phyloP scores from a whole-genome alignment of 1,284 basidiomycete genomes.

The Fomitopsis palustris region DNA sequence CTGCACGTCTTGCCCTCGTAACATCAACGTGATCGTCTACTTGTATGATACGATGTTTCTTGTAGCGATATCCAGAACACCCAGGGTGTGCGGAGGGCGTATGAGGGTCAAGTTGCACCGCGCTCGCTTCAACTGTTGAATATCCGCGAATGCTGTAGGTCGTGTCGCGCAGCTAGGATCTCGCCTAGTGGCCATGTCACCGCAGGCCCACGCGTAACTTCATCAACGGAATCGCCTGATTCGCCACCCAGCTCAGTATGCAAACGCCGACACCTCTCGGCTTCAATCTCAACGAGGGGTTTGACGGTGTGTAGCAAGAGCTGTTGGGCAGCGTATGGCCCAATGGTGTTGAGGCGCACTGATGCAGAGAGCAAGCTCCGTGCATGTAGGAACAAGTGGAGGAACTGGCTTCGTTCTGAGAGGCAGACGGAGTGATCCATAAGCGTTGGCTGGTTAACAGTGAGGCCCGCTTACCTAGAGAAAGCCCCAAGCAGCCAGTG shows the following conservation, averaged over 20 bases:
- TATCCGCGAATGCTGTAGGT: constrained; percentile 92
- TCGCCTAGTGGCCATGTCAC: constrained; percentile 98
- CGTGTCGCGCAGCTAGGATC: constrained; percentile 86
- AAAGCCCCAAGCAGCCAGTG: constrained; percentile 72
- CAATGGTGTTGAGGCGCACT: constrained; percentile 87
- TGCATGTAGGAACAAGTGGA: constrained; percentile 92
- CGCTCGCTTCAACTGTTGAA: constrained; percentile 77
- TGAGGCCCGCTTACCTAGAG: constrained; percentile 53
- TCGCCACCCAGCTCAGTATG: constrained; percentile 35
- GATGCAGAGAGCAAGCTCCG: constrained; percentile 87
- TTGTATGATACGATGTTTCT: not conserved
- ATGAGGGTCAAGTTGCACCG: constrained; percentile 8
- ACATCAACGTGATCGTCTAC: constrained; percentile 21
- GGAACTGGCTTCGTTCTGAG: constrained; percentile 77
- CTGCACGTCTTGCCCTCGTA: constrained; percentile 83
- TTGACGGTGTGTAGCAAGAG: constrained; percentile 74
- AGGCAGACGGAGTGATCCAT: not conserved
- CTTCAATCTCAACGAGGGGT: constrained; percentile 58
- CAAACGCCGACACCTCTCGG: constrained; percentile 39
- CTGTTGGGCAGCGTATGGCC: constrained; percentile 92
- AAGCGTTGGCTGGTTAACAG: not conserved
- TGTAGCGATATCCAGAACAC: constrained; percentile 6
- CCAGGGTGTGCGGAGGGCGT: not conserved
- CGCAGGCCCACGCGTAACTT: constrained; percentile 54
- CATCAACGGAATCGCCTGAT: constrained; percentile 1